Evolutionary conservation across 768 basidiomycete species (phyloP).

Genomic region (Podaxis rugospora): DNA sequence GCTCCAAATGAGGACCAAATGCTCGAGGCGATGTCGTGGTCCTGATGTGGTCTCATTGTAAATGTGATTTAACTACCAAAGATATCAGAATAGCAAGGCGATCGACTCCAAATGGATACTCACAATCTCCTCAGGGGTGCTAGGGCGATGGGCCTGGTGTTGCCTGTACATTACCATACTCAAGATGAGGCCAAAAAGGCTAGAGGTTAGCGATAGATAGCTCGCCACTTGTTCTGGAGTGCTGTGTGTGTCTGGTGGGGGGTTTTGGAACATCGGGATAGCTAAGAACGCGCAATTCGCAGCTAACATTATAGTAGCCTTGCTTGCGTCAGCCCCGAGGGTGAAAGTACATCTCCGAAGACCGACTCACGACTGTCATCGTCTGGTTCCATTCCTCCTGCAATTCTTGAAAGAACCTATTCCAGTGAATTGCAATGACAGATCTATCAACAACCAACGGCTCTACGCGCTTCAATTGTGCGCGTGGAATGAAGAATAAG

Average conservation of each 20-base stretch:
- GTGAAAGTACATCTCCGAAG: neutral
- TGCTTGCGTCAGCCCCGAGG: neutral
- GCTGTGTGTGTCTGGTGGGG: neutral
- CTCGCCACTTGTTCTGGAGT: conserved; percentile 4
- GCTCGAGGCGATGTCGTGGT: neutral
- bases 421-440: conserved; percentile 1
- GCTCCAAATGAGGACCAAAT: conserved; percentile 6
- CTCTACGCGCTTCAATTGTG: neutral
- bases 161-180: conserved; percentile 2
- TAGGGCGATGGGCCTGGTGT: neutral
- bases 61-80: neutral
- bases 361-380: neutral
- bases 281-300: conserved; percentile 9
- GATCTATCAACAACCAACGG: neutral
- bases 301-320: conserved; percentile 8
- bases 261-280: conserved; percentile 1
- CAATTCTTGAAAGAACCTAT: neutral
- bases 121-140: neutral
- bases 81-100: neutral
- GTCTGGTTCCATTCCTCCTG: conserved; percentile 7
- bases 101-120: neutral
- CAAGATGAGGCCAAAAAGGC: conserved; percentile 7
- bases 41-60: neutral
- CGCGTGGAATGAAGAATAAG: conserved; percentile 1
- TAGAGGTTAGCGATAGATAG: conserved; percentile 1